Evolutionary conservation across 306 rosid genomes (phyloP).

Genomic region (Datisca glomerata): DNA sequence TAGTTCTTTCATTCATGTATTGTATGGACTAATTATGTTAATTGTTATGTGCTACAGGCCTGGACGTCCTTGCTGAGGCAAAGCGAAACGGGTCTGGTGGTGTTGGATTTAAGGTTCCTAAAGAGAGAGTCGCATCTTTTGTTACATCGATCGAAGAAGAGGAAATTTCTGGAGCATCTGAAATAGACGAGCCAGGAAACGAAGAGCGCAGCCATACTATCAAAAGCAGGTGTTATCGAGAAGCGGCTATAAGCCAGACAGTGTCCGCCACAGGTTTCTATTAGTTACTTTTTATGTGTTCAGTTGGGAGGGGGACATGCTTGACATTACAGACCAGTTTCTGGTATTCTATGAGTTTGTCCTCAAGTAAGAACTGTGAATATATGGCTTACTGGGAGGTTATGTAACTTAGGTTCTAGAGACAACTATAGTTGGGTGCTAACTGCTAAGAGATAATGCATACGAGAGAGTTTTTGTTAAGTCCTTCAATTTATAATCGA

Average conservation of each 20-base stretch:
- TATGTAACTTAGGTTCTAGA: neutral
- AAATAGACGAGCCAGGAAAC: slow-evolving; percentile 30
- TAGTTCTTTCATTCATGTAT: neutral
- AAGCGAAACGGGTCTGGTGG: slow-evolving; percentile 58
- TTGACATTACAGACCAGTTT: neutral
- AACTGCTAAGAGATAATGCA: too few species aligned
- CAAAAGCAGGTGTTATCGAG: slow-evolving; percentile 54
- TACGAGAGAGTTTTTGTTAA: too few species aligned
- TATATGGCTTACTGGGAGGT: neutral
- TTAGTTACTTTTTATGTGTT: neutral
- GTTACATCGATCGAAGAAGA: slow-evolving; percentile 66
- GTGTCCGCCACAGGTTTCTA: slow-evolving; percentile 26
- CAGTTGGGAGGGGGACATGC: neutral
- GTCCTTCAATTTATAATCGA: too few species aligned
- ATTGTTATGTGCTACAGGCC: slow-evolving; percentile 36
- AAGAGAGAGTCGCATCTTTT: slow-evolving; percentile 45
- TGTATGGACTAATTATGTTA: neutral
- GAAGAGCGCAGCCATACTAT: slow-evolving; percentile 18
- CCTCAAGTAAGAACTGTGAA: neutral
- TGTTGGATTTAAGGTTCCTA: slow-evolving; percentile 64
- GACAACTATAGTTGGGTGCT: too few species aligned
- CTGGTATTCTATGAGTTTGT: neutral
- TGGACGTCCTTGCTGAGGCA: slow-evolving; percentile 70
- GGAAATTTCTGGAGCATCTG: slow-evolving; percentile 30
- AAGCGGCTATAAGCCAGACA: slow-evolving; percentile 28